Conservation (phyloP, 345 rosid genomes). For the Syzygium aqueum region DNA sequence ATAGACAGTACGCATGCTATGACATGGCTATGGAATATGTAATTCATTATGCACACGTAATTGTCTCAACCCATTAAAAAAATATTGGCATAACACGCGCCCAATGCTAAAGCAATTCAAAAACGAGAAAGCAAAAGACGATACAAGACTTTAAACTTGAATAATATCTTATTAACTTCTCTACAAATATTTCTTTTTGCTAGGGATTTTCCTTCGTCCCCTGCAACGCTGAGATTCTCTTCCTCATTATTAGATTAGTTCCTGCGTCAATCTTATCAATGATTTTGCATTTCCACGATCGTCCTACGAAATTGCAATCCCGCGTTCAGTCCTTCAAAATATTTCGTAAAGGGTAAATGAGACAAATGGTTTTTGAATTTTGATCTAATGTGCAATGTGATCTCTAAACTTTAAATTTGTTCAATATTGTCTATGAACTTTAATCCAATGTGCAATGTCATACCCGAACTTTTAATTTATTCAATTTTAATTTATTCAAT, state of each 20-base stretch:
- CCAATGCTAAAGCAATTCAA: not conserved
- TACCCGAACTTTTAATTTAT: no score
- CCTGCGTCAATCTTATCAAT: not conserved
- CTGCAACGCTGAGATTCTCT: not conserved
- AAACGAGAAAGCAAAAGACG: not conserved
- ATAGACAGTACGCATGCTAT: not conserved
- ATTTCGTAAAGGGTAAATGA: not conserved
- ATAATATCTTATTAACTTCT: no score
- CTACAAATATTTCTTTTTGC: not conserved
- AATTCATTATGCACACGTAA: not conserved
- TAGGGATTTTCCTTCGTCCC: not conserved
- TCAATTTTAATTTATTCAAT: no score
- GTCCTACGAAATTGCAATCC: not conserved
- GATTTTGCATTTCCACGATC: not conserved
- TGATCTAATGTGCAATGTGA: no score
- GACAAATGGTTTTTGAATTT: no score
- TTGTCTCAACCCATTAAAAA: not conserved
- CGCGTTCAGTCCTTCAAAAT: not conserved
- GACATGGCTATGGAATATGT: not conserved
- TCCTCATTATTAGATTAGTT: not conserved
- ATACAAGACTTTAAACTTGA: not conserved
- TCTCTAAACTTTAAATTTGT: no score
- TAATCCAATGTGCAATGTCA: no score
- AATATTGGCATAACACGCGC: not conserved
- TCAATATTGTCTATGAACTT: no score